These are phyloP conservation scores for Silene noctiflora DNA, from an alignment of 179 eudicot species.

Conservation along the genomic window DNA sequence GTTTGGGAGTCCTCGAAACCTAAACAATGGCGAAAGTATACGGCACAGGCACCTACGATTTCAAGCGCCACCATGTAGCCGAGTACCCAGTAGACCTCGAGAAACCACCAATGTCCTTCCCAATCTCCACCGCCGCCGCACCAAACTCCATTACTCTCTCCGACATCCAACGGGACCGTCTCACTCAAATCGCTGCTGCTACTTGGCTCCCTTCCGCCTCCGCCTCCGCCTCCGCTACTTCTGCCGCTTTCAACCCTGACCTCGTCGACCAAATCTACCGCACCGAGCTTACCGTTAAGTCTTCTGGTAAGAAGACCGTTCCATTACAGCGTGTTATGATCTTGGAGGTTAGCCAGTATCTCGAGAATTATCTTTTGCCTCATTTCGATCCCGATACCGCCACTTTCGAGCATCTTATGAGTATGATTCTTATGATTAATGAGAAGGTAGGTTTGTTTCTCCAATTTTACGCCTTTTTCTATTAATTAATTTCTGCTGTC, in stretches of 20 bases:
- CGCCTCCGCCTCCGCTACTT: not conserved
- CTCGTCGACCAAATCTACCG: conserved; percentile 77
- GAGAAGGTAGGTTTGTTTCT: conserved; percentile 64
- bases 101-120: conserved; percentile 38
- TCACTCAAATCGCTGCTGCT: conserved; percentile 64
- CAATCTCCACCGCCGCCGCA: conserved; percentile 36
- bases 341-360: conserved; percentile 90
- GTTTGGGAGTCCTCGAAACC: not conserved
- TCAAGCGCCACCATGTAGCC: conserved; percentile 91
- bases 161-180: conserved; percentile 75
- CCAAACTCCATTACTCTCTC: conserved; percentile 55
- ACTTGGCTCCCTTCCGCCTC: conserved; percentile 41
- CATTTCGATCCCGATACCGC: conserved; percentile 61
- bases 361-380: conserved; percentile 93
- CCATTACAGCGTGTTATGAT: conserved; percentile 90
- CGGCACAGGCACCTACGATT: conserved; percentile 84
- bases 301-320: conserved; percentile 54
- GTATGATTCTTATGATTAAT: conserved; percentile 90
- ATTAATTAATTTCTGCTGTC: not conserved
- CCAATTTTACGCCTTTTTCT: not conserved
- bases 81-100: conserved; percentile 63
- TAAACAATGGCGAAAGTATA: conserved; percentile 61
- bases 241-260: conserved; percentile 40
- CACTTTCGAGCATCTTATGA: conserved; percentile 82
- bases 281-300: conserved; percentile 56